Evolutionary conservation across 495 filamentous ascomycete species (phyloP).

Genomic region (Xylaria cubensis): DNA sequence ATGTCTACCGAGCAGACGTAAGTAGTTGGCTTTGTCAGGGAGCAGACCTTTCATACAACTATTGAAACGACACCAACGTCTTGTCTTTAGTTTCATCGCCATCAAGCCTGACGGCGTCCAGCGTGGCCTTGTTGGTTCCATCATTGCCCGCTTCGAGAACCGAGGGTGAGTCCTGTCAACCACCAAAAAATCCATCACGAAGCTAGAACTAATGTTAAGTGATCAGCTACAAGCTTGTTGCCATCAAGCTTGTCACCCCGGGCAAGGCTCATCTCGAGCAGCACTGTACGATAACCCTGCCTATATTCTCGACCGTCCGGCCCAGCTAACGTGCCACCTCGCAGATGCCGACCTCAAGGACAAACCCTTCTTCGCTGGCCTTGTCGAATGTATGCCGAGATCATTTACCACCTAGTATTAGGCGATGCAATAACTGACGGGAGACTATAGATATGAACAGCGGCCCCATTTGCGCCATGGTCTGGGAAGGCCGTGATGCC

Average conservation of each 20-base stretch:
- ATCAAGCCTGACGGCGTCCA: constrained; percentile 99
- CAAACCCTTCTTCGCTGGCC: constrained; percentile 96
- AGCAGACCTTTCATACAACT: constrained; percentile 9
- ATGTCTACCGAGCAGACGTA: constrained; percentile 95
- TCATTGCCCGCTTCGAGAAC: constrained; percentile 78
- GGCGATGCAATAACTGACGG: constrained; percentile 1
- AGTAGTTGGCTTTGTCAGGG: constrained; percentile 47
- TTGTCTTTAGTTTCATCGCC: constrained; percentile 84
- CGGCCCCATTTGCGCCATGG: constrained; percentile 97
- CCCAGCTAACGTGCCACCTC: constrained; percentile 41
- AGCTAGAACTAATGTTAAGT: constrained; percentile 28
- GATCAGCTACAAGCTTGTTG: constrained; percentile 90
- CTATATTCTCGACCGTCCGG: constrained; percentile 3
- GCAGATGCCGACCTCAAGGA: constrained; percentile 81
- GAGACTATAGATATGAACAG: constrained; percentile 82
- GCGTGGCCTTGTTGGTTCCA: constrained; percentile 44
- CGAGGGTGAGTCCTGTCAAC: constrained; percentile 68
- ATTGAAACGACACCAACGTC: constrained; percentile 54
- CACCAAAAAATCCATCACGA: neutral
- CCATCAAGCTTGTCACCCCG: constrained; percentile 91
- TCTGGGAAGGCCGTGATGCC: constrained; percentile 96
- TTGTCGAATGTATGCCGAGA: constrained; percentile 73
- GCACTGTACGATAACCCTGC: constrained; percentile 68
- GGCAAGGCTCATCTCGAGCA: constrained; percentile 93
- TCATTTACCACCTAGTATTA: neutral